Conservation (phyloP, 1,284 basidiomycete genomes). For the Ganoderma multipileum region DNA sequence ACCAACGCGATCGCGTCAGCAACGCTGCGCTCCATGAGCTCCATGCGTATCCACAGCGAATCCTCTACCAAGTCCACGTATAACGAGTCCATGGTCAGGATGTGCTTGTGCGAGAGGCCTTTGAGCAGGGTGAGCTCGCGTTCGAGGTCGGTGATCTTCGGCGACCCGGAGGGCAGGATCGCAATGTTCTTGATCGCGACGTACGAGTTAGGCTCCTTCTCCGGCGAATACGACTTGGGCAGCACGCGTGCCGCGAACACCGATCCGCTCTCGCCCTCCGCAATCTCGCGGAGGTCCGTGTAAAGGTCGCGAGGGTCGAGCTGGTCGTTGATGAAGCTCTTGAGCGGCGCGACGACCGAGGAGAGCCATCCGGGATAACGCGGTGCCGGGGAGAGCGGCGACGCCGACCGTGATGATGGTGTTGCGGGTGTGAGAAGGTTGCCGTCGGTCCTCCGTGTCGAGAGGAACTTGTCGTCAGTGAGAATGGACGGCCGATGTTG, state of each 20-base stretch:
- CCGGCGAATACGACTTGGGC: slow-evolving; percentile 43
- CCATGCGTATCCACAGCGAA: slow-evolving; percentile 83
- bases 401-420: slow-evolving; percentile 29
- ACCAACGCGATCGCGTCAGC: slow-evolving; percentile 76
- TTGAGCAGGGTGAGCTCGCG: slow-evolving; percentile 66
- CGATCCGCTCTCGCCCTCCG: slow-evolving; percentile 79
- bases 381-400: slow-evolving; percentile 36
- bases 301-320: slow-evolving; percentile 68
- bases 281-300: slow-evolving; percentile 72
- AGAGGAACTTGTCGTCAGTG: slow-evolving; percentile 34
- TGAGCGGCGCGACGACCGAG: slow-evolving; percentile 64
- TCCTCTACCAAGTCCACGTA: slow-evolving; percentile 73
- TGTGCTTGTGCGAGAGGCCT: slow-evolving; percentile 60
- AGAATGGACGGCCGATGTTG: slow-evolving; percentile 36
- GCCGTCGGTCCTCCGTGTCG: slow-evolving; percentile 22
- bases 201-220: slow-evolving; percentile 41
- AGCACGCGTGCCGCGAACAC: slow-evolving; percentile 69
- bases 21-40: slow-evolving; percentile 83
- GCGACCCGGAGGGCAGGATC: slow-evolving; percentile 61
- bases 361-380: slow-evolving; percentile 48
- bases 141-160: slow-evolving; percentile 67
- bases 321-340: slow-evolving; percentile 66
- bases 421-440: slow-evolving; percentile 24
- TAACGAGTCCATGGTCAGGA: slow-evolving; percentile 69
- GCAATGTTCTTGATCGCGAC: slow-evolving; percentile 76